Evolutionary conservation across 371 early-diverging fungal species (phyloP).

Genomic region (Mortierella sp.): DNA sequence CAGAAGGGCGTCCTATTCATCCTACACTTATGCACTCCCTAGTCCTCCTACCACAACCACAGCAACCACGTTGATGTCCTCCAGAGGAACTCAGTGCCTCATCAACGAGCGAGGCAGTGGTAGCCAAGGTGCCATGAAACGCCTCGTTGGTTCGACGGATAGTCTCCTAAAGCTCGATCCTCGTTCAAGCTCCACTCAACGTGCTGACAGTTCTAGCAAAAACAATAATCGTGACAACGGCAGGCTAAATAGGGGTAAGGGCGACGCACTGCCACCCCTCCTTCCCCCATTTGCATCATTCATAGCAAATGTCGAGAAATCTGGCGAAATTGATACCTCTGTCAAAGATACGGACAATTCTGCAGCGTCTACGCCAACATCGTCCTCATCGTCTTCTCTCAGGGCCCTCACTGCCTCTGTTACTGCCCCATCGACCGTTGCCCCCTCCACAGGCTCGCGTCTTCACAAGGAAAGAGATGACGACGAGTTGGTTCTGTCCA

Average conservation of each 20-base stretch:
- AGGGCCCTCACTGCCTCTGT: slow-evolving; percentile 28
- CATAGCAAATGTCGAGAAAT: background rate
- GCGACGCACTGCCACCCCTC: background rate
- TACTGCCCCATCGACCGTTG: slow-evolving; percentile 17
- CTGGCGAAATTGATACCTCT: background rate
- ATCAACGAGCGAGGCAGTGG: background rate
- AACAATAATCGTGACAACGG: slow-evolving; percentile 1
- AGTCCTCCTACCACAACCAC: slow-evolving; percentile 16
- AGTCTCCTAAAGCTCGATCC: slow-evolving; percentile 3
- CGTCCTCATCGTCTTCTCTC: slow-evolving; percentile 27
- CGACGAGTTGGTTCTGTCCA: slow-evolving; percentile 8
- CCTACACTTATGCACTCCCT: slow-evolving; percentile 18
- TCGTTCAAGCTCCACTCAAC: slow-evolving; percentile 1
- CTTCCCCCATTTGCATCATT: background rate
- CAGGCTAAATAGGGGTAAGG: slow-evolving; percentile 1
- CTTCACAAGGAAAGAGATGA: slow-evolving; percentile 22
- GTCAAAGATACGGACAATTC: background rate
- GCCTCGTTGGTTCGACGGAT: slow-evolving; percentile 12
- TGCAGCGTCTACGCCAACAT: slow-evolving; percentile 20
- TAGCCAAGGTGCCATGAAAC: slow-evolving; percentile 9
- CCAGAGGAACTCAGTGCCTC: background rate
- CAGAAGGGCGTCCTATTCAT: background rate
- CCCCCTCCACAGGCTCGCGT: slow-evolving; percentile 15
- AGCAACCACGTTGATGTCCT: slow-evolving; percentile 17
- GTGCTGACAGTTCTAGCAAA: background rate